Conservation (phyloP, 2,329 filamentous ascomycete species). For the Cyphellophora europaea region DNA sequence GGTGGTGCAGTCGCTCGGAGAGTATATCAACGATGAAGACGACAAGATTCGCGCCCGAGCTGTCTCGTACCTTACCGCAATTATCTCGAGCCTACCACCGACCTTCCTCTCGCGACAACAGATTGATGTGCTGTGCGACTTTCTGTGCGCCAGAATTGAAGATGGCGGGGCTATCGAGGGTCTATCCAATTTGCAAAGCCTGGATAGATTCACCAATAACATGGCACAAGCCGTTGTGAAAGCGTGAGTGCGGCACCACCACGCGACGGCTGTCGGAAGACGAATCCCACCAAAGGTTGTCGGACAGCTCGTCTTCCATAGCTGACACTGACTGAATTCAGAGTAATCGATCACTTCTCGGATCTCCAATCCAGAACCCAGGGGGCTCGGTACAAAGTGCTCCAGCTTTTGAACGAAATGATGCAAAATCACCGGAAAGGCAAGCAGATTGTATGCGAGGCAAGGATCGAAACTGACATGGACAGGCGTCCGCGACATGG, state of each 20-base stretch:
- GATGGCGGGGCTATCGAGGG: slow-evolving; percentile 52
- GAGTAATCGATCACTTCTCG: slow-evolving; percentile 43
- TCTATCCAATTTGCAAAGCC: slow-evolving; percentile 48
- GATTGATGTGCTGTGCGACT: slow-evolving; percentile 52
- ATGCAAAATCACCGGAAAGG: slow-evolving; percentile 52
- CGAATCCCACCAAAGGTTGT: slow-evolving; percentile 11
- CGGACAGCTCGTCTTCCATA: slow-evolving; percentile 8
- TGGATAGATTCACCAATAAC: slow-evolving; percentile 51
- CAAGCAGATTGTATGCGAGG: slow-evolving; percentile 26
- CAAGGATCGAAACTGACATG: too few species aligned
- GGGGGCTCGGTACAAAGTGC: slow-evolving; percentile 54
- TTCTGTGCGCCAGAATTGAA: slow-evolving; percentile 55
- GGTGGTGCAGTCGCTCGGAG: slow-evolving; percentile 54
- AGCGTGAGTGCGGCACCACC: slow-evolving; percentile 33
- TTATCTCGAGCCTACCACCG: slow-evolving; percentile 39
- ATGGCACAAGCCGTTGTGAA: slow-evolving; percentile 45
- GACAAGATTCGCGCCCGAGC: slow-evolving; percentile 50
- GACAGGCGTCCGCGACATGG: slow-evolving; percentile 44
- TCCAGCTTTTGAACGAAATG: slow-evolving; percentile 52
- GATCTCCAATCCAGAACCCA: slow-evolving; percentile 53
- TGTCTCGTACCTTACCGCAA: slow-evolving; percentile 33
- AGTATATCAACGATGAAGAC: slow-evolving; percentile 61
- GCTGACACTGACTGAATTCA: slow-evolving; percentile 17
- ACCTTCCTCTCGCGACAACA: slow-evolving; percentile 53
- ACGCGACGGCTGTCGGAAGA: slow-evolving; percentile 14